Percentiles rank a stretch among this genome's conserved stretches.
phyloP scores from a whole-genome alignment of 805 yeast species.

The Jamesozyma piceae region DNA sequence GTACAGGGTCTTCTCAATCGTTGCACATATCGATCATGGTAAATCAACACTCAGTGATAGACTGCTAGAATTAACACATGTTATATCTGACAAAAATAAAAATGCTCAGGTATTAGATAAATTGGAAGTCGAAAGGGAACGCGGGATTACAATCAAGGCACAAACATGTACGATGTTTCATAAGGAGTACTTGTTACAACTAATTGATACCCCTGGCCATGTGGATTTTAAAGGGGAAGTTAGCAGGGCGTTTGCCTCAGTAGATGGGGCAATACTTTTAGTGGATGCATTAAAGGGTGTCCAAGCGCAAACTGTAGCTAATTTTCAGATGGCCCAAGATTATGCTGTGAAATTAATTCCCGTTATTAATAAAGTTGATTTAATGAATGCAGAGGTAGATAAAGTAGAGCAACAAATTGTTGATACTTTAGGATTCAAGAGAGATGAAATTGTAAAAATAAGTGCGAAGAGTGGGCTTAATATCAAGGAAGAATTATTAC shows the following conservation, averaged over 20 bases:
- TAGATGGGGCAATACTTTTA: conserved; percentile 83
- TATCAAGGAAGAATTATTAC: conserved; percentile 60
- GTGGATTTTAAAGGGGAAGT: conserved; percentile 89
- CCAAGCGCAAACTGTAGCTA: conserved; percentile 98
- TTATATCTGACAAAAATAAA: conserved; percentile 52
- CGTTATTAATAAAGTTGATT: conserved; percentile 83
- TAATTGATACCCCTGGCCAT: conserved; percentile 97
- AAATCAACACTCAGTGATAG: conserved; percentile 87
- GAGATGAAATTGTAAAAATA: conserved; percentile 67
- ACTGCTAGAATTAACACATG: conserved; percentile 79
- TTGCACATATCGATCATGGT: conserved; percentile 90
- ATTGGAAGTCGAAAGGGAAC: conserved; percentile 86
- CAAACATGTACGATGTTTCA: conserved; percentile 94
- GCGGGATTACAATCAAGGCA: conserved; percentile 95
- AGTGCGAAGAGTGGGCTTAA: conserved; percentile 88
- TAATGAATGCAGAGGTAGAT: conserved; percentile 71
- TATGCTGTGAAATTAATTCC: conserved; percentile 77
- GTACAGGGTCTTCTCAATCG: conserved; percentile 85
- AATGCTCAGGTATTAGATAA: conserved; percentile 84
- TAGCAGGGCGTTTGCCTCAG: conserved; percentile 86
- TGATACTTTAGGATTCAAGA: conserved; percentile 56
- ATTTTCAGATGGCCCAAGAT: conserved; percentile 81
- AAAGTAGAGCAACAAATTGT: conserved; percentile 79
- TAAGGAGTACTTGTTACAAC: conserved; percentile 66
- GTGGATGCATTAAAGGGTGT: conserved; percentile 96